These are phyloP conservation scores for Sugiyamaella grinbergsii DNA, from an alignment of 1,139 yeast species.

Conservation along the genomic window DNA sequence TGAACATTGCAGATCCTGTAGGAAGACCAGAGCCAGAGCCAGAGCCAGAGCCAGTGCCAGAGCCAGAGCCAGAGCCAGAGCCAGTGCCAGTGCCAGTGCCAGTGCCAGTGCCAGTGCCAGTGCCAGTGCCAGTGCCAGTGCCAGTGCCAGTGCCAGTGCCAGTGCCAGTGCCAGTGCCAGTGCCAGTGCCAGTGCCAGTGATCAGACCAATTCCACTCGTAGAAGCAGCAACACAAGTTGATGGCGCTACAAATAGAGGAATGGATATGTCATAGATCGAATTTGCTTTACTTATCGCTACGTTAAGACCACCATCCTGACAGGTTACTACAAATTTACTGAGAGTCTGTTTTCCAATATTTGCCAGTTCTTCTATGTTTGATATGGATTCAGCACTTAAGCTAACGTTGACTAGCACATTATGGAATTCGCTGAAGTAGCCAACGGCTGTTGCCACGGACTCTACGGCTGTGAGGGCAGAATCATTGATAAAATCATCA, in stretches of 20 bases:
- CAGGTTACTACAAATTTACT: constrained; percentile 16
- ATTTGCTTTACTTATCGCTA: constrained; percentile 16
- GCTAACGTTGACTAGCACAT: constrained; percentile 1
- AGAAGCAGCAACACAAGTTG: constrained; percentile 11
- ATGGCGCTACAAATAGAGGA: constrained; percentile 12
- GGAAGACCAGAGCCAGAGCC: constrained; percentile 4
- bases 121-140: no score
- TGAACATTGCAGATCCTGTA: neutral
- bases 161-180: neutral
- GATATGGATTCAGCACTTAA: constrained; percentile 11
- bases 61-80: constrained; percentile 7
- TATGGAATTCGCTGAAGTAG: constrained; percentile 4
- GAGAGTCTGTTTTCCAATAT: constrained; percentile 15
- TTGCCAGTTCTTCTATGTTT: constrained; percentile 14
- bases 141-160: constrained; percentile 7
- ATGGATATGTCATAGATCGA: constrained; percentile 7
- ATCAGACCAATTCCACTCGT: neutral
- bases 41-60: neutral
- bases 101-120: constrained; percentile 6
- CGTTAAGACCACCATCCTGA: constrained; percentile 13
- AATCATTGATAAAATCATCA: constrained; percentile 5
- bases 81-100: neutral
- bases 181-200: constrained; percentile 6
- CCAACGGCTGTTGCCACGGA: constrained; percentile 13
- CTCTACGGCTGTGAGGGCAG: constrained; percentile 17